These are phyloP conservation scores for Termitomyces sp. DNA, from an alignment of 1,284 basidiomycete species.

Conservation along the genomic window DNA sequence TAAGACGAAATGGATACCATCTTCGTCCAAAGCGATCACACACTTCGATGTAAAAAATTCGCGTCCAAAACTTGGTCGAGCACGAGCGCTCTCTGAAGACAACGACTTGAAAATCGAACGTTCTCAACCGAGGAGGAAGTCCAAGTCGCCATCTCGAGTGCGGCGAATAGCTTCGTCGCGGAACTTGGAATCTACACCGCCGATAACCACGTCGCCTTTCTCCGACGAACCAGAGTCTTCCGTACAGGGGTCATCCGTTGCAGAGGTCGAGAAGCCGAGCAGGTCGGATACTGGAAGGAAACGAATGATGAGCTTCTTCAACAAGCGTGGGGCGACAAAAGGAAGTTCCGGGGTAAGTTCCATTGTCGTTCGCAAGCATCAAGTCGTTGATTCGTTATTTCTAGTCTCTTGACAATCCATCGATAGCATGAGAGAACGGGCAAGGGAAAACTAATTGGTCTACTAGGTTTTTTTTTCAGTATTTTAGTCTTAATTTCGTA, in stretches of 20 bases:
- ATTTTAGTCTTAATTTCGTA: neutral
- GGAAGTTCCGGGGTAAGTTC: constrained; percentile 8
- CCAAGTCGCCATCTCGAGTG: constrained; percentile 16
- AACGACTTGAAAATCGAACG: constrained; percentile 23
- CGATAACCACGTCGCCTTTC: constrained; percentile 24
- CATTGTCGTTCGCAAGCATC: neutral
- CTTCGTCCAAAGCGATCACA: constrained; percentile 37
- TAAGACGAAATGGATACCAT: constrained; percentile 65
- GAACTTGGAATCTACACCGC: constrained; percentile 19
- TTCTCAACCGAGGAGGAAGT: constrained; percentile 17
- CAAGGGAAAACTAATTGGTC: neutral
- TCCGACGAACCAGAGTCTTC: constrained; percentile 32
- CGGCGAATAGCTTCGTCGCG: constrained; percentile 20
- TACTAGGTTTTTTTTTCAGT: neutral
- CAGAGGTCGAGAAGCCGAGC: constrained; percentile 14
- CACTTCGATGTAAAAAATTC: constrained; percentile 28
- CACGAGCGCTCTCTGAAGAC: constrained; percentile 25
- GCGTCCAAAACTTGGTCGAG: constrained; percentile 28
- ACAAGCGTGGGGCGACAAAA: constrained; percentile 23
- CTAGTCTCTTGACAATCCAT: constrained; percentile 12
- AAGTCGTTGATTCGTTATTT: neutral
- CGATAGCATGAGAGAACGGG: neutral
- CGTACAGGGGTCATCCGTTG: constrained; percentile 5
- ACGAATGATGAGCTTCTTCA: constrained; percentile 39
- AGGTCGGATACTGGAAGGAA: constrained; percentile 18